Evolutionary conservation across 768 basidiomycete genomes (phyloP).

Genomic region (Trametes cubensis): DNA sequence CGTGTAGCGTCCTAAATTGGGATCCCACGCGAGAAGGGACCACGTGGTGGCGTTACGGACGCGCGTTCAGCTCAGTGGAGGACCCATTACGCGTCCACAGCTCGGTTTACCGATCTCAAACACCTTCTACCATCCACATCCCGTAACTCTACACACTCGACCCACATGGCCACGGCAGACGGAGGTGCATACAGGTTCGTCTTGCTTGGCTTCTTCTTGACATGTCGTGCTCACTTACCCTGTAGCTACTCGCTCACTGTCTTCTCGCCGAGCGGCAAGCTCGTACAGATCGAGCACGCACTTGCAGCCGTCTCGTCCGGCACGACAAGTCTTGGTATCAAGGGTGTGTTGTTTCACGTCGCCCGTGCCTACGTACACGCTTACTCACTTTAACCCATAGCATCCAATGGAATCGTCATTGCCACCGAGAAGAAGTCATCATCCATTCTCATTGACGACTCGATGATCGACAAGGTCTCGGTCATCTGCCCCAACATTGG

Average conservation of each 20-base stretch:
- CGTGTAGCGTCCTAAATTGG: neutral
- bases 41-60: slow-evolving; percentile 21
- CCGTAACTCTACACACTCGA: slow-evolving; percentile 2
- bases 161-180: slow-evolving; percentile 76
- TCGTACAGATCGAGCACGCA: slow-evolving; percentile 99
- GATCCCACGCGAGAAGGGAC: neutral
- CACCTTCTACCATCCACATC: slow-evolving; percentile 1
- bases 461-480: slow-evolving; percentile 96
- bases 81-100: slow-evolving; percentile 24
- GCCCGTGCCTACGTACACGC: slow-evolving; percentile 8
- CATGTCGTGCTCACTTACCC: slow-evolving; percentile 14
- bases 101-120: slow-evolving; percentile 12
- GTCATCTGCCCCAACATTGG: slow-evolving; percentile 98
- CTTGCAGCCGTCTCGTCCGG: slow-evolving; percentile 94
- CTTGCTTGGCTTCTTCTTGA: neutral
- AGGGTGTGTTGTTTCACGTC: slow-evolving; percentile 59
- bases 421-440: slow-evolving; percentile 99
- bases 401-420: slow-evolving; percentile 98
- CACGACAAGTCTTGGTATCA: slow-evolving; percentile 97
- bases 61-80: slow-evolving; percentile 26
- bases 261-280: slow-evolving; percentile 98
- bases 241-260: slow-evolving; percentile 96
- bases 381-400: slow-evolving; percentile 46
- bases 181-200: slow-evolving; percentile 42
- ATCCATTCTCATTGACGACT: slow-evolving; percentile 96